Conservation (phyloP, 1,139 yeast genomes). For the Kodamaea fungicola region DNA sequence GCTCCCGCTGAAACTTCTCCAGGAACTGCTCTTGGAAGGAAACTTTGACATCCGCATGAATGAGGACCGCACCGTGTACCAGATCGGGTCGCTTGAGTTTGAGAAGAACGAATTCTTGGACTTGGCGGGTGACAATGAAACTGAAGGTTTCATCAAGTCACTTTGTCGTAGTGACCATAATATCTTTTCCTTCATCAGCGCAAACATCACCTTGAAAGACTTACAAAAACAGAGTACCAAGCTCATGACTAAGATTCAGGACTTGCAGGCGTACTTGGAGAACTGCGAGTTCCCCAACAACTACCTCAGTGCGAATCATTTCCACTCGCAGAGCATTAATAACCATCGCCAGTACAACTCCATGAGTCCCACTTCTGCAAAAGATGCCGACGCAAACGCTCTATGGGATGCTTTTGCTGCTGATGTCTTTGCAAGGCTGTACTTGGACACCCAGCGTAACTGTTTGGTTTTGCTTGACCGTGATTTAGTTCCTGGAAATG, state of each 20-base stretch:
- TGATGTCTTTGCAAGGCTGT: constrained; percentile 29
- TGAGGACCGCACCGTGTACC: constrained; percentile 32
- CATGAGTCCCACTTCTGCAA: not conserved
- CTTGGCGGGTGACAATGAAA: constrained; percentile 44
- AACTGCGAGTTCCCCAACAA: constrained; percentile 40
- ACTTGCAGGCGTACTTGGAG: constrained; percentile 33
- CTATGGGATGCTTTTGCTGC: constrained; percentile 18
- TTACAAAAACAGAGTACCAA: constrained; percentile 45
- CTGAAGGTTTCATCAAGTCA: constrained; percentile 51
- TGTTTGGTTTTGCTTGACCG: constrained; percentile 26
- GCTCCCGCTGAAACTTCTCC: constrained; percentile 4
- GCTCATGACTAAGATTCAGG: constrained; percentile 32
- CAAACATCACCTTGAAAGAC: constrained; percentile 46
- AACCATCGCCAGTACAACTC: constrained; percentile 3
- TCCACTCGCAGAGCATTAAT: constrained; percentile 8
- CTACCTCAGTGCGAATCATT: constrained; percentile 14
- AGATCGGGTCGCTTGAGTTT: constrained; percentile 54
- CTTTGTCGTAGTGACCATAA: constrained; percentile 44
- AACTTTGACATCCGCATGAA: constrained; percentile 11
- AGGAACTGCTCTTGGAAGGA: constrained; percentile 3
- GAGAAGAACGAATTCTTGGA: constrained; percentile 49
- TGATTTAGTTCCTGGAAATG: constrained; percentile 14
- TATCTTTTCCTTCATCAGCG: constrained; percentile 43
- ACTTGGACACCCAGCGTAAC: constrained; percentile 32
- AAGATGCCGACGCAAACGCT: constrained; percentile 1